phyloP scores from a whole-genome alignment of 2,329 filamentous ascomycete genomes.

The Drechslerella coelobrocha region DNA sequence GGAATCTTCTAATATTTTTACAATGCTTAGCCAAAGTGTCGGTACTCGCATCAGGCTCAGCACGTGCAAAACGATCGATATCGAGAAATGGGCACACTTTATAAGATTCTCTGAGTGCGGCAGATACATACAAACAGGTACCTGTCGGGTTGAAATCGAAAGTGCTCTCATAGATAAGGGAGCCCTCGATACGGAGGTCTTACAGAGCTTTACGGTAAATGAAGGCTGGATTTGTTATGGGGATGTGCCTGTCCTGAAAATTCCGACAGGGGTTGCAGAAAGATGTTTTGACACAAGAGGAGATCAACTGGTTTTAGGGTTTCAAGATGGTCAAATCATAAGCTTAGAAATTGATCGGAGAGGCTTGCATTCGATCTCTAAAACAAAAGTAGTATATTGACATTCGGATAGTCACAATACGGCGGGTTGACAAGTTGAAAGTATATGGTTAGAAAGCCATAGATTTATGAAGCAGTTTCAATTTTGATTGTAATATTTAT shows the following conservation, averaged over 20 bases:
- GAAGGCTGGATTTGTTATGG: constrained; percentile 51
- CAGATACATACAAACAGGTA: neutral
- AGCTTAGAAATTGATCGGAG: constrained; percentile 50
- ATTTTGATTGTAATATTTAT: too few species aligned
- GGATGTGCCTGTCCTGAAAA: constrained; percentile 33
- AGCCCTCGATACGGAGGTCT: neutral
- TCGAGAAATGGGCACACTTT: neutral
- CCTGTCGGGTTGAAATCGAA: neutral
- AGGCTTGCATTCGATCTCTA: constrained; percentile 51
- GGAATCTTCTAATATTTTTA: too few species aligned
- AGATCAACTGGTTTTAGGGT: constrained; percentile 49
- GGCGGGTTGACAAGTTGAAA: too few species aligned
- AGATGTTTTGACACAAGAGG: constrained; percentile 46
- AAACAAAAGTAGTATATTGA: too few species aligned
- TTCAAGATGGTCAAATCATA: constrained; percentile 50
- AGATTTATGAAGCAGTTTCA: too few species aligned
- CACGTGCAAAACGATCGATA: neutral
- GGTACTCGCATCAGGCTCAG: too few species aligned
- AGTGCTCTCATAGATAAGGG: neutral
- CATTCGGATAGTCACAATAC: too few species aligned
- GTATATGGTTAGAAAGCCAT: too few species aligned
- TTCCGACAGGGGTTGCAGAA: constrained; percentile 42
- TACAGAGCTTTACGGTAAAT: constrained; percentile 40
- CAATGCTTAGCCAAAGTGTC: neutral
- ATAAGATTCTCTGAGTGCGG: neutral